Conservation (phyloP, 192 early-diverging fungal genomes). For the Chytriomyces sp. region DNA sequence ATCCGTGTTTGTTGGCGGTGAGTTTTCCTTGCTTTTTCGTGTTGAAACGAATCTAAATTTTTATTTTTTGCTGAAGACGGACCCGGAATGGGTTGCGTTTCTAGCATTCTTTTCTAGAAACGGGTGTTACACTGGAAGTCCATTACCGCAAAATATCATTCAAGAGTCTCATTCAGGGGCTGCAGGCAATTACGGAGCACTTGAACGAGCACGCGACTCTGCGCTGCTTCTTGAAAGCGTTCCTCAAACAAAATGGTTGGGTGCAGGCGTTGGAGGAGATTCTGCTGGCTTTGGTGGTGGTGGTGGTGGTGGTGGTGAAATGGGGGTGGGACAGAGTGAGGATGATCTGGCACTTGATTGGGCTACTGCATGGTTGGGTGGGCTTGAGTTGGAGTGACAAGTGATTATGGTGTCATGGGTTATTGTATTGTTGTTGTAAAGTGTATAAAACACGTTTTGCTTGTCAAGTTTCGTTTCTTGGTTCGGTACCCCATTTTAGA, state of each 20-base stretch:
- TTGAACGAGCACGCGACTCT: constrained; percentile 9
- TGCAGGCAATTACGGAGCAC: neutral
- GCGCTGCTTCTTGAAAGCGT: neutral
- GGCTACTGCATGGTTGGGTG: no score
- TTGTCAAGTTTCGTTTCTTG: no score
- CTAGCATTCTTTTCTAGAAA: constrained; percentile 17
- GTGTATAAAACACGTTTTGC: no score
- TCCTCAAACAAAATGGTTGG: constrained; percentile 9
- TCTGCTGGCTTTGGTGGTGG: no score
- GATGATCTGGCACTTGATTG: no score
- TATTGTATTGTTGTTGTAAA: no score
- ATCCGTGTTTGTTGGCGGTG: constrained; percentile 22
- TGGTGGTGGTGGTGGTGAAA: no score
- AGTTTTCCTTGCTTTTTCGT: neutral
- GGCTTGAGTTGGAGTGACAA: no score
- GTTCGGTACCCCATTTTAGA: no score
- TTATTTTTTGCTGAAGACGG: neutral
- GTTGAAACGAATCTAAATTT: neutral
- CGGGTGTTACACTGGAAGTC: constrained; percentile 26
- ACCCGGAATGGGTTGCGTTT: constrained; percentile 19
- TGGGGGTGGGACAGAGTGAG: no score
- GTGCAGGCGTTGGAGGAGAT: neutral
- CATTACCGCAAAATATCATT: neutral
- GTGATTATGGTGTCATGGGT: no score
- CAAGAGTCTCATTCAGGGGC: neutral